Base-by-base conservation (phyloP, 192 early-diverging fungal species). In the Entomortierella chlamydospora region DNA sequence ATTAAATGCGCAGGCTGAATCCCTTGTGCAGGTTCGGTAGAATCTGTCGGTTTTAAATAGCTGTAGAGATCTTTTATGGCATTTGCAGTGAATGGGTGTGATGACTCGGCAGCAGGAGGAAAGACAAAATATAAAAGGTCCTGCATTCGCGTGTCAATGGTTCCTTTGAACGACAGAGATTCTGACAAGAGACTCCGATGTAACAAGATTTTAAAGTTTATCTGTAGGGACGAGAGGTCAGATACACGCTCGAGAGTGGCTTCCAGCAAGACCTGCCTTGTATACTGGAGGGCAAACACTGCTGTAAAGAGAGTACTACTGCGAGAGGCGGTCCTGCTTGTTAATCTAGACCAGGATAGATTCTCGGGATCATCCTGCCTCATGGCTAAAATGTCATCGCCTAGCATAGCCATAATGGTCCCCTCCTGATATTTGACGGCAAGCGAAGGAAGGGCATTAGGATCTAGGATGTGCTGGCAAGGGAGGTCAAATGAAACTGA, bases 11-110 rank as follows among this genome's bases (percentile, higher is more conserved):
- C 25, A 29, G 61, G 71, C 7, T 73, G 71, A 18, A 73, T 60
- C 4, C 49, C 41, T 11, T 18, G 18, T 23, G 71, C 56, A 17
- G 71, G n/a, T 18, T 60, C 61, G 15, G 22, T 8, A 2, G 52
- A 53, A 10, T 53, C 34, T 6, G 61, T 43, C 1, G 71, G 63
- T 18, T 30, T 64, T 0, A 73, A 28, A n/a, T 73, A 57, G 6
- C 53, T 30, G 50, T 73, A 73, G 2, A 73, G 63, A 33, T 73
- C 71, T 25, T 65, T 73, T 62, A 73, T 73, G 1, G 71, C 26
- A 45, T 73, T 51, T 6, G 63, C 18, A 0, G 71, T 65, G 33
- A 73, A 59, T 22, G 22, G 53, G 8, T 2, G 4, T 23, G 63
- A 60, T 58, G 42, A 0, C 2, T 60, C 25, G 23, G 4, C n/a